These are phyloP conservation scores for Aspergillus pseudoglaucus DNA, from an alignment of 2,329 filamentous ascomycete genomes.

Conservation along the genomic window DNA sequence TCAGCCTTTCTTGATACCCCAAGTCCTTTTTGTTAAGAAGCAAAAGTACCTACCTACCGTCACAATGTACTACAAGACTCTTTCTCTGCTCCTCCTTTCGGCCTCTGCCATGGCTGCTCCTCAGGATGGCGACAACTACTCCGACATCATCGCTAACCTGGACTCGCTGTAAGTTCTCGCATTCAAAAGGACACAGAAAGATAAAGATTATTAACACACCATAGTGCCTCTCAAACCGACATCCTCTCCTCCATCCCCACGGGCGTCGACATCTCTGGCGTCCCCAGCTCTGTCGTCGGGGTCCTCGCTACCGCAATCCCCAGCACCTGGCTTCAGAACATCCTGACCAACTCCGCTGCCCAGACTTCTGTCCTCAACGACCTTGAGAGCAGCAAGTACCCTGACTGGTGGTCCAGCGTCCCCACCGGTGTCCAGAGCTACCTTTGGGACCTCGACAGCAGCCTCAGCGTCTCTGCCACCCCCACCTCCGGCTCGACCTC, in stretches of 20 bases:
- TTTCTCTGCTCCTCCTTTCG: slow-evolving; percentile 17
- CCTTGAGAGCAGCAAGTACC: slow-evolving; percentile 16
- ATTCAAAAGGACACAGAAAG: neutral
- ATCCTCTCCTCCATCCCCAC: neutral
- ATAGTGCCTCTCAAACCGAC: neutral
- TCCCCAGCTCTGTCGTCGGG: slow-evolving; percentile 14
- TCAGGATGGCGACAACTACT: slow-evolving; percentile 1
- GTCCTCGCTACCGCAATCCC: slow-evolving; percentile 23
- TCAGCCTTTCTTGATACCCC: neutral
- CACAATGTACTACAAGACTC: slow-evolving; percentile 20
- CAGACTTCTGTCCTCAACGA: slow-evolving; percentile 17
- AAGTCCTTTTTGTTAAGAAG: neutral
- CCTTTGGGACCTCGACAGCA: slow-evolving; percentile 5
- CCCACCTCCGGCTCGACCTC: neutral
- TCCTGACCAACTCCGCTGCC: slow-evolving; percentile 13
- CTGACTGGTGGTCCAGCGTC: slow-evolving; percentile 22
- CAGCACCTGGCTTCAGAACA: slow-evolving; percentile 12
- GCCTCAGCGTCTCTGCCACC: neutral
- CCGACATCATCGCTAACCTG: slow-evolving; percentile 2
- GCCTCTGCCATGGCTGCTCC: slow-evolving; percentile 14
- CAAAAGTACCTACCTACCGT: neutral
- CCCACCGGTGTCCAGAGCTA: slow-evolving; percentile 22
- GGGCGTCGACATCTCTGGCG: neutral
- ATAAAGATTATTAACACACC: neutral
- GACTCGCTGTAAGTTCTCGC: neutral